phyloP scores from a whole-genome alignment of 2,329 filamentous ascomycete species.

The Fusarium chlamydosporum region DNA sequence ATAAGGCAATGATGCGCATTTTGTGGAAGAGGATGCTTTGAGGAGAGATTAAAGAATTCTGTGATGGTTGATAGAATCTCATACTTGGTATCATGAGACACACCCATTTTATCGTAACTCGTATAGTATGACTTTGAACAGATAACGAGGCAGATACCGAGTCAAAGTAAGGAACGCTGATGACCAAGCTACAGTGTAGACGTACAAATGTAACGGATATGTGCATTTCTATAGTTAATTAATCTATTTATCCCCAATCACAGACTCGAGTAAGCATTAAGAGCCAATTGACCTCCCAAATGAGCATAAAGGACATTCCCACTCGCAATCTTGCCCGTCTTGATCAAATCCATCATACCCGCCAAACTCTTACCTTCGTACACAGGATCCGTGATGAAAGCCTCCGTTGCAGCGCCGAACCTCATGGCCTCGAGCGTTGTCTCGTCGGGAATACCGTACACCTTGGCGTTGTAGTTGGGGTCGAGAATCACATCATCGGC shows the following conservation, averaged over 20 bases:
- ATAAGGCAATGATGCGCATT: conserved; percentile 13
- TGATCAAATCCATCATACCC: conserved; percentile 78
- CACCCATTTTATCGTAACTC: not conserved
- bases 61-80: conserved; percentile 12
- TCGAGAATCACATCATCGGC: conserved; percentile 74
- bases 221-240: not conserved
- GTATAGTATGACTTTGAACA: no score
- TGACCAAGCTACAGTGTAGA: not conserved
- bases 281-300: conserved; percentile 76
- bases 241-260: not conserved
- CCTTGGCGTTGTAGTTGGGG: conserved; percentile 72
- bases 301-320: conserved; percentile 81
- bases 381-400: conserved; percentile 80
- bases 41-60: conserved; percentile 12
- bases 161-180: not conserved
- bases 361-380: conserved; percentile 83
- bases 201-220: not conserved
- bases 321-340: conserved; percentile 70
- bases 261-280: conserved; percentile 73
- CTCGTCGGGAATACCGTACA: conserved; percentile 77
- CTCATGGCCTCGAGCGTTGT: conserved; percentile 77
- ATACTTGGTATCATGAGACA: not conserved
- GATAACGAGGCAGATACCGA: not conserved
- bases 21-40: not conserved
- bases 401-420: conserved; percentile 77